These are phyloP conservation scores for Puccinia hordei DNA, from an alignment of 1,284 basidiomycete genomes.

Conservation along the genomic window DNA sequence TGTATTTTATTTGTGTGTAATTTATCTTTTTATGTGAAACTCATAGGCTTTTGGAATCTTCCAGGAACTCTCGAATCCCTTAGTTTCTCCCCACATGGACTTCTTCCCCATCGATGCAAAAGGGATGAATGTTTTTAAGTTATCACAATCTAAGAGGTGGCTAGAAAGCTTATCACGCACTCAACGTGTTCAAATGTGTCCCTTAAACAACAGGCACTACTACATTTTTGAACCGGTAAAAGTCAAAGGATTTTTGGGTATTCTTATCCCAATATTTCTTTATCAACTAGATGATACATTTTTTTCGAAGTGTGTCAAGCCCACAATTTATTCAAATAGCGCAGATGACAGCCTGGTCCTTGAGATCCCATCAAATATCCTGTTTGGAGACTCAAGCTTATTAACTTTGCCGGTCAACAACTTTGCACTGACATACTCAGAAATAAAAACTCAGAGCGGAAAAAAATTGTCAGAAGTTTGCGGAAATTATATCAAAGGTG, in stretches of 20 bases:
- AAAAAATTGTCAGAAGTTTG: neutral
- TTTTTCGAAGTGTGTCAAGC: constrained; percentile 14
- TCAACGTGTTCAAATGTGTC: constrained; percentile 5
- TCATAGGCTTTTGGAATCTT: neutral
- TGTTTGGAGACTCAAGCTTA: neutral
- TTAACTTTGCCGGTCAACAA: neutral
- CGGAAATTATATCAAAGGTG: too few relatives aligned
- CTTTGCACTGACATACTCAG: neutral
- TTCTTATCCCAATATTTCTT: constrained; percentile 4
- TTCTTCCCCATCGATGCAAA: neutral
- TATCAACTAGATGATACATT: neutral
- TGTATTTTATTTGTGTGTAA: neutral
- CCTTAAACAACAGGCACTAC: constrained; percentile 1
- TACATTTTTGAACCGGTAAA: constrained; percentile 20
- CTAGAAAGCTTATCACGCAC: neutral
- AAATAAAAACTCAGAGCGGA: neutral
- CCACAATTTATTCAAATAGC: neutral
- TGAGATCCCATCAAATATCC: neutral
- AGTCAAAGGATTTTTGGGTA: neutral
- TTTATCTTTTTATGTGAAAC: neutral
- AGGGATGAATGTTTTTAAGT: constrained; percentile 5
- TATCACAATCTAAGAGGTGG: constrained; percentile 13
- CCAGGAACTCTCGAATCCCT: neutral
- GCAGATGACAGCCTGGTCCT: neutral
- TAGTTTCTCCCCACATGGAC: neutral